These are phyloP conservation scores for Marasmius oreades DNA, from an alignment of 1,284 basidiomycete genomes.

Conservation along the genomic window DNA sequence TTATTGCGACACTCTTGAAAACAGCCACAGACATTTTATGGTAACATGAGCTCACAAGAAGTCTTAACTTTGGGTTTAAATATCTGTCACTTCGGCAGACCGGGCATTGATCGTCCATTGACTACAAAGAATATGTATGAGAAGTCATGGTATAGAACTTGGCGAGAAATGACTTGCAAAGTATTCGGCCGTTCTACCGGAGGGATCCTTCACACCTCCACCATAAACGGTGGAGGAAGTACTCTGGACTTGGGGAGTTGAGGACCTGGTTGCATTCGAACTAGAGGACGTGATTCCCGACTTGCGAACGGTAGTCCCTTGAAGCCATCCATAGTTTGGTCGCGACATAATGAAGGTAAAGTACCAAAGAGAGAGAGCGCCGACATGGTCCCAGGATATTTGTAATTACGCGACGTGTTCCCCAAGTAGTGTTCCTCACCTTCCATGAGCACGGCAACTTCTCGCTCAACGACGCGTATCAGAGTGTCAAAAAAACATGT, in stretches of 20 bases:
- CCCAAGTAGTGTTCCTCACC: neutral
- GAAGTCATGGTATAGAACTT: neutral
- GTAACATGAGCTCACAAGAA: conserved; percentile 96
- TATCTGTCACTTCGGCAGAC: conserved; percentile 97
- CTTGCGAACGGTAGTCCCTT: conserved; percentile 71
- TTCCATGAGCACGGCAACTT: conserved; percentile 9
- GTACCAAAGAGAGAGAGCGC: no score
- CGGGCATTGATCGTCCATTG: conserved; percentile 93
- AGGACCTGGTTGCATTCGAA: conserved; percentile 47
- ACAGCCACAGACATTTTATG: conserved; percentile 83
- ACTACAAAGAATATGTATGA: conserved; percentile 40
- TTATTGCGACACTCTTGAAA: conserved; percentile 1
- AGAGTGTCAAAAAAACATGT: conserved; percentile 69
- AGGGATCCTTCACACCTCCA: conserved; percentile 78
- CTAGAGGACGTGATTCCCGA: conserved; percentile 44
- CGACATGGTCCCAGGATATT: no score
- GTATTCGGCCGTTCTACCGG: conserved; percentile 74
- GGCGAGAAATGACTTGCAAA: conserved; percentile 48
- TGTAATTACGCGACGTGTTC: conserved; percentile 1
- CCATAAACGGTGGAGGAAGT: conserved; percentile 70
- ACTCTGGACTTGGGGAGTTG: conserved; percentile 66
- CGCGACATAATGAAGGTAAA: neutral
- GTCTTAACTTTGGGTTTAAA: conserved; percentile 89
- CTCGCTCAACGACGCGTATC: conserved; percentile 18
- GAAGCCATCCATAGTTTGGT: conserved; percentile 50